These are phyloP conservation scores for Fistulifera solaris DNA, from an alignment of 108 stramenopile genomes.

Conservation along the genomic window DNA sequence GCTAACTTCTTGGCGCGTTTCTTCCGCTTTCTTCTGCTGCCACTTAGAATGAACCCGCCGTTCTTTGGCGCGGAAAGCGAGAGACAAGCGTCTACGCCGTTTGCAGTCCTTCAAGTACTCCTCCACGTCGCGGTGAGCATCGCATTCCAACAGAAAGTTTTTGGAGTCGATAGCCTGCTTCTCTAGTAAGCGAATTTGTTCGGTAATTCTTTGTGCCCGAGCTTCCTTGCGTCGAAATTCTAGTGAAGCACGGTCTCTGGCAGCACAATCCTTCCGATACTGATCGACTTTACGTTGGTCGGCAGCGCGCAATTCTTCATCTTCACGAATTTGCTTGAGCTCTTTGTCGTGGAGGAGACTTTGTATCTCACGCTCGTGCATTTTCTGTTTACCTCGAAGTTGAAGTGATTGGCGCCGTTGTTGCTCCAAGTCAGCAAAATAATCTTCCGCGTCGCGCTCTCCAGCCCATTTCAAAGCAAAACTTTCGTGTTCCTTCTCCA, in stretches of 20 bases:
- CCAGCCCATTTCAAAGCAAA: constrained; percentile 73
- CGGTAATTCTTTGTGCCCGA: constrained; percentile 37
- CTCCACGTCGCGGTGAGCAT: constrained; percentile 65
- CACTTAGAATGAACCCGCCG: constrained; percentile 46
- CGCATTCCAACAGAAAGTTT: constrained; percentile 46
- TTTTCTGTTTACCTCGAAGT: constrained; percentile 49
- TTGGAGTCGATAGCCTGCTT: constrained; percentile 35
- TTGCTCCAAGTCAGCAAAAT: constrained; percentile 42
- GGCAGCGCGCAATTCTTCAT: constrained; percentile 47
- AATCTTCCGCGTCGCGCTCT: constrained; percentile 63
- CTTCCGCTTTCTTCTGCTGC: constrained; percentile 31
- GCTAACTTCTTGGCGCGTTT: constrained; percentile 26
- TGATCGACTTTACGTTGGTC: constrained; percentile 62
- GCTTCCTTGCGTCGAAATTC: constrained; percentile 52
- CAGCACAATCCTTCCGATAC: constrained; percentile 57
- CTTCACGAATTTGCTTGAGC: constrained; percentile 27
- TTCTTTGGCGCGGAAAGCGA: constrained; percentile 74
- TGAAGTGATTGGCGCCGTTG: constrained; percentile 59
- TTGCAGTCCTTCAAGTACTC: constrained; percentile 69
- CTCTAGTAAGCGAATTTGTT: constrained; percentile 29
- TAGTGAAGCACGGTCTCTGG: constrained; percentile 59
- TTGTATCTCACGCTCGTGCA: constrained; percentile 48
- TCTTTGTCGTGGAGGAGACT: constrained; percentile 35
- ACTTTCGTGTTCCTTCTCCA: constrained; percentile 70
- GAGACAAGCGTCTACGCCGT: constrained; percentile 48